Base-by-base conservation (phyloP, 495 filamentous ascomycete genomes). In the Aspergillus coremiiformis region DNA sequence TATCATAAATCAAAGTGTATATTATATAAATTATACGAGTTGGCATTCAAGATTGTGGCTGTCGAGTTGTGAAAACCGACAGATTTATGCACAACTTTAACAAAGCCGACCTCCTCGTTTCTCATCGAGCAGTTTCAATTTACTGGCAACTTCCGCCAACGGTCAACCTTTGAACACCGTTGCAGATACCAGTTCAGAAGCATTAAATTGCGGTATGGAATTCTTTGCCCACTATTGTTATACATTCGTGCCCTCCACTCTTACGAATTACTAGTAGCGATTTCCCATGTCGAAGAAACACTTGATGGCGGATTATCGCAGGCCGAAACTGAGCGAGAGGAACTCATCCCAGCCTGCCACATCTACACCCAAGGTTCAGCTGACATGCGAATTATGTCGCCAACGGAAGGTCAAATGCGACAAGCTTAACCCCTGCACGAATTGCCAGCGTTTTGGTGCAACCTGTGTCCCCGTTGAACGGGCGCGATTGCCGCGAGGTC, bases 371-470 rank as follows among this genome's bases (percentile, higher is more conserved):
- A 49, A 47, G 23, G 65, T 69, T n/a, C 60, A 65, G 2, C 51
- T 71, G 3, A 69, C 59, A 44, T 71, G 68, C 35, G 66, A 58
- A 41, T 30, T 45, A 5, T 58, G 55, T 27, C 55, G 55, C 14
- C 50, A 51, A 21, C 78, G 86, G 22, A 90, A 90, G 69, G 73
- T 88, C 42, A 85, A 84, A 60, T 90, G 86, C 68, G 81, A 85
- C 69, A 89, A 86, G 67, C 69, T 66, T 20, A 72, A 82, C 51
- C 84, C 85, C 50, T 90, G 86, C 59, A 75, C 71, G 53, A 87
- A 87, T 60, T 89, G 86, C 65, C 62, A 68, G 33, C 81, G 80
- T 51, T 77, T 78, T 54, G 54, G 60, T n/a, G 73, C 83, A 8
- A 76, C 84, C 24, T 89, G 85, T 58, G 64, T 85, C 19, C 51